phyloP scores from a whole-genome alignment of 257 asterid species.

The Solanum paucissectum region DNA sequence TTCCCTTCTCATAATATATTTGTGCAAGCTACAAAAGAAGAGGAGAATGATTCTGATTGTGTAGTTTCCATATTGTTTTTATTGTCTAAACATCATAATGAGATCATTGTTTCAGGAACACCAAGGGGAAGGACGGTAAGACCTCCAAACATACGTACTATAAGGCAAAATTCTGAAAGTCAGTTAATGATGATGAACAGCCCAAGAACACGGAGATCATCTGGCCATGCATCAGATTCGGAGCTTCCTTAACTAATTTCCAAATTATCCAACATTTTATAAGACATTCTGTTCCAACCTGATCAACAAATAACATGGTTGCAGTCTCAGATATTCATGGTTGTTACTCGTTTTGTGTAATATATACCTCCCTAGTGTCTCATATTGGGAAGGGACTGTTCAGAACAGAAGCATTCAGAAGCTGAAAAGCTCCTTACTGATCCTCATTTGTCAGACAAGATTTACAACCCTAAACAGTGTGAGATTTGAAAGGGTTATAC shows the following conservation, averaged over 20 bases:
- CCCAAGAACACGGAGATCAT: conserved; percentile 43
- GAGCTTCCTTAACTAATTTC: conserved; percentile 35
- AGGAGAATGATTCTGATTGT: not conserved
- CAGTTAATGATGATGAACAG: conserved; percentile 25
- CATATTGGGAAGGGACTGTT: not conserved
- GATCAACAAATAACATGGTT: not conserved
- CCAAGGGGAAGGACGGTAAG: conserved; percentile 48
- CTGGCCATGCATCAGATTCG: conserved; percentile 73
- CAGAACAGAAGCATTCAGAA: not conserved
- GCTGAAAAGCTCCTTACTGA: not conserved
- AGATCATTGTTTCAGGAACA: conserved; percentile 32
- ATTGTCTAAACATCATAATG: not conserved
- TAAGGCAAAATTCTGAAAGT: conserved; percentile 62
- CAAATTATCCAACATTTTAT: not conserved
- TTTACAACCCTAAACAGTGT: not conserved
- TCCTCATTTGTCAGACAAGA: not conserved
- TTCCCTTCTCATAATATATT: not conserved
- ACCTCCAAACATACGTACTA: conserved; percentile 50
- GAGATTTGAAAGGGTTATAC: not conserved
- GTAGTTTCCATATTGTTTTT: not conserved
- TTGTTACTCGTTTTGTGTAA: not conserved
- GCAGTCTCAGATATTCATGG: not conserved
- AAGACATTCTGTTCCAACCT: not conserved
- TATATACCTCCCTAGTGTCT: not conserved
- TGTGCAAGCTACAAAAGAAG: not conserved